Evolutionary conservation across 2,329 filamentous ascomycete genomes (phyloP).

Genomic region (Cladosporium velox): DNA sequence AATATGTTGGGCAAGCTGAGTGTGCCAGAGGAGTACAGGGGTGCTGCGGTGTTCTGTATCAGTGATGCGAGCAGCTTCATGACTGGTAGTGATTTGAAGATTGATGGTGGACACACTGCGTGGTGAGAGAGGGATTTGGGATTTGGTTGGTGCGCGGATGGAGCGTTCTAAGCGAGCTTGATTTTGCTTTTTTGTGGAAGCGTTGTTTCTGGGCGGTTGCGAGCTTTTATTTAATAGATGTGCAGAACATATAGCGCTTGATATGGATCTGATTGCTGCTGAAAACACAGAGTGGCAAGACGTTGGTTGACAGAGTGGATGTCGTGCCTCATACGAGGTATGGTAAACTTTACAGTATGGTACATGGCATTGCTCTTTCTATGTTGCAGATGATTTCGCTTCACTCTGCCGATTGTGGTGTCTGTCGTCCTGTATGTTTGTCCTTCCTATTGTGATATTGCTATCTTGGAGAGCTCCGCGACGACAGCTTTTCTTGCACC

Average conservation of each 20-base stretch:
- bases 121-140: slow-evolving; percentile 43
- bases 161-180: not conserved
- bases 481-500: too few relatives aligned
- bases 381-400: too few relatives aligned
- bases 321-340: too few relatives aligned
- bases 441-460: too few relatives aligned
- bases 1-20: slow-evolving; percentile 70
- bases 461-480: too few relatives aligned
- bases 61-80: slow-evolving; percentile 54
- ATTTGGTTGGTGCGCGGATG: not conserved
- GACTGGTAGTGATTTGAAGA: slow-evolving; percentile 56
- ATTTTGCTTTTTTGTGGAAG: not conserved
- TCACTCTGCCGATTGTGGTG: too few relatives aligned
- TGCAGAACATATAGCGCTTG: not conserved
- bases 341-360: too few relatives aligned
- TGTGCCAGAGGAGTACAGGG: slow-evolving; percentile 41
- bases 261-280: not conserved
- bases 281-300: too few relatives aligned
- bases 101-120: slow-evolving; percentile 57
- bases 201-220: not conserved
- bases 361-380: too few relatives aligned
- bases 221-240: not conserved
- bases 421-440: too few relatives aligned
- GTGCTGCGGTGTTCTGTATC: slow-evolving; percentile 43
- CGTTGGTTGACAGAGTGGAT: too few relatives aligned